phyloP scores from a whole-genome alignment of 192 early-diverging fungal genomes.

The Endogone sp. region DNA sequence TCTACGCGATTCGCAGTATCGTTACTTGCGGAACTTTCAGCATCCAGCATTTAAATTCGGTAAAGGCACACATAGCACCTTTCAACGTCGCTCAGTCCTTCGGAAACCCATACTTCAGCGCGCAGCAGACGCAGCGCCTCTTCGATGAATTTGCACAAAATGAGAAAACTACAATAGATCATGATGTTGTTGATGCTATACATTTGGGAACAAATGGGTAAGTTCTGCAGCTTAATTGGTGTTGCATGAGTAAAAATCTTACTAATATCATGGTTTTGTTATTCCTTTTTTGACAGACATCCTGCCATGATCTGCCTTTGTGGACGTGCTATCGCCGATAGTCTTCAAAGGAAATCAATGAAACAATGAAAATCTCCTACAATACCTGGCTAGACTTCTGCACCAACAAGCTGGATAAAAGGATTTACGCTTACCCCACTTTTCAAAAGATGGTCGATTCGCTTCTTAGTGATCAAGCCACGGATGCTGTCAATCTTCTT shows the following conservation, averaged over 20 bases:
- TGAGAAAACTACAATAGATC: not conserved
- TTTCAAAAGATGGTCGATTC: slow-evolving; percentile 12
- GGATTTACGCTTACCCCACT: slow-evolving; percentile 4
- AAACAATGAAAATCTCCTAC: not conserved
- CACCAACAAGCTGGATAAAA: not conserved
- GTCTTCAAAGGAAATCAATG: not conserved
- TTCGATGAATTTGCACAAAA: slow-evolving; percentile 7
- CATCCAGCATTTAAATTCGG: slow-evolving; percentile 9
- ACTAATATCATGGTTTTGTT: slow-evolving; percentile 3
- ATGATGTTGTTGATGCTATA: not conserved
- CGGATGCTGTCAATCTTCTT: slow-evolving; percentile 12
- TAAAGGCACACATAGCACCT: not conserved
- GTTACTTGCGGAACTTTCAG: slow-evolving; percentile 10
- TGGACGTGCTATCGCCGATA: not conserved
- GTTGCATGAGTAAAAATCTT: not conserved
- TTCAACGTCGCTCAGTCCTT: slow-evolving; percentile 10
- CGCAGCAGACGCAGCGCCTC: slow-evolving; percentile 1
- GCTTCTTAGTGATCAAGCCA: slow-evolving; percentile 7
- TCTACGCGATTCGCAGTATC: not conserved
- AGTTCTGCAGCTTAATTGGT: not conserved
- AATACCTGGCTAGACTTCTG: slow-evolving; percentile 4
- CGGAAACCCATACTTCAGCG: slow-evolving; percentile 8
- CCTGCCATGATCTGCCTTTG: not conserved
- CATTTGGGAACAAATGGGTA: not conserved
- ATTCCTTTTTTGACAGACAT: not conserved